These are phyloP conservation scores for Zea luxurians DNA, from an alignment of 176 grass and related monocot species.

Conservation along the genomic window DNA sequence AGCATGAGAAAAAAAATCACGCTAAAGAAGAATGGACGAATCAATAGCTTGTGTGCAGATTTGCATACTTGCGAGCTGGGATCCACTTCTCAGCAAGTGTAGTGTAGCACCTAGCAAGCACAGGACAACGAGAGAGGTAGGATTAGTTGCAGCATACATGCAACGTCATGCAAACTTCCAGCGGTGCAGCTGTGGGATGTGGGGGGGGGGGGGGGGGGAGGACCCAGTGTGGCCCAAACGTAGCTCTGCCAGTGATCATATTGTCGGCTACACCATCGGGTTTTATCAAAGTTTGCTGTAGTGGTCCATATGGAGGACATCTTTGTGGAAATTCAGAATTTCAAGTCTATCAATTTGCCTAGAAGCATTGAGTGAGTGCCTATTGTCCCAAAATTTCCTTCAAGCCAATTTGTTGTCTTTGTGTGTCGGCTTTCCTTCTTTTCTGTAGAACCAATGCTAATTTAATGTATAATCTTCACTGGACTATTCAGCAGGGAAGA, in stretches of 20 bases:
- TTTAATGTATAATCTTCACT: constrained; percentile 22
- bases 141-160: too few relatives aligned
- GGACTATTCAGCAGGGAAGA: constrained; percentile 51
- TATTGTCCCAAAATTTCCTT: background rate
- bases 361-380: background rate
- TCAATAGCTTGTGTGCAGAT: too few relatives aligned
- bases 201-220: too few relatives aligned
- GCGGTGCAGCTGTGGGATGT: too few relatives aligned
- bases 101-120: too few relatives aligned
- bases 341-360: background rate
- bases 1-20: too few relatives aligned
- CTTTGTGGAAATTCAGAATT: constrained; percentile 19
- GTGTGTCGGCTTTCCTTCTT: background rate
- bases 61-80: too few relatives aligned
- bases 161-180: too few relatives aligned
- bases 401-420: constrained; percentile 12
- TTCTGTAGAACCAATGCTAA: constrained; percentile 21
- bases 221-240: too few relatives aligned
- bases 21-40: too few relatives aligned
- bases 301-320: background rate
- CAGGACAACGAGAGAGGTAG: too few relatives aligned
- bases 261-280: background rate
- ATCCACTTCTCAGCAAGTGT: too few relatives aligned
- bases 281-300: background rate
- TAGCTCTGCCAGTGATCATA: background rate